phyloP scores from a whole-genome alignment of 805 yeast species.

The Nakazawaea pomicola region DNA sequence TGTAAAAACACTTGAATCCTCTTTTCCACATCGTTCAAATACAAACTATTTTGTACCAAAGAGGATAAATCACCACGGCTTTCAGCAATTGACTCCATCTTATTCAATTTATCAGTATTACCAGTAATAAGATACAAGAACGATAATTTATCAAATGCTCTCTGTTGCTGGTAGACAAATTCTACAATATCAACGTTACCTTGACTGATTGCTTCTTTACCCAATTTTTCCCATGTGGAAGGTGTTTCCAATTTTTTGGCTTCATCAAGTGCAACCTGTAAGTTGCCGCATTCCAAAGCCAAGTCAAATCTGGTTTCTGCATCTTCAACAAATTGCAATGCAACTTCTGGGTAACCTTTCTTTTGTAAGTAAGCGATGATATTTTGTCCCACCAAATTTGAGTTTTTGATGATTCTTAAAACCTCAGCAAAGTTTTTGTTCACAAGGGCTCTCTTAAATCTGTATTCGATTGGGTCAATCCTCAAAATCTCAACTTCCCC shows the following conservation, averaged over 20 bases:
- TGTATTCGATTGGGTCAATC: conserved; percentile 95
- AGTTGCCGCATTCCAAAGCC: conserved; percentile 90
- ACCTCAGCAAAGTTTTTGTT: conserved; percentile 91
- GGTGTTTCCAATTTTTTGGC: conserved; percentile 71
- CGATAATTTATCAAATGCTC: conserved; percentile 81
- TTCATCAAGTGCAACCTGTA: conserved; percentile 81
- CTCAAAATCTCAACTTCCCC: conserved; percentile 75
- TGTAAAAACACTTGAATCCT: conserved; percentile 70
- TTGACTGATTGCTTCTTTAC: conserved; percentile 81
- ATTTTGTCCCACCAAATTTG: conserved; percentile 94
- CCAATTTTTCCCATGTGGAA: conserved; percentile 75
- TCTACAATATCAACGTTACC: conserved; percentile 87
- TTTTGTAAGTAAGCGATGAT: conserved; percentile 92
- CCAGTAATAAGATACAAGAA: conserved; percentile 86
- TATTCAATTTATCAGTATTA: conserved; percentile 64
- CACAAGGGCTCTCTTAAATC: conserved; percentile 90
- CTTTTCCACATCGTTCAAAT: conserved; percentile 66
- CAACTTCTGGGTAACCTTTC: conserved; percentile 96
- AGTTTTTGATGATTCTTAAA: conserved; percentile 76
- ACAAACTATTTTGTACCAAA: conserved; percentile 77
- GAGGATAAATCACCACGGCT: conserved; percentile 78
- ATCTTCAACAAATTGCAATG: conserved; percentile 94
- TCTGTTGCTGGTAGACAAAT: conserved; percentile 81
- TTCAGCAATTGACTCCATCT: conserved; percentile 88
- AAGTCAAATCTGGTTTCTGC: conserved; percentile 94